Base-by-base conservation (phyloP, 2,329 filamentous ascomycete genomes). In the Trichoderma simmonsii region DNA sequence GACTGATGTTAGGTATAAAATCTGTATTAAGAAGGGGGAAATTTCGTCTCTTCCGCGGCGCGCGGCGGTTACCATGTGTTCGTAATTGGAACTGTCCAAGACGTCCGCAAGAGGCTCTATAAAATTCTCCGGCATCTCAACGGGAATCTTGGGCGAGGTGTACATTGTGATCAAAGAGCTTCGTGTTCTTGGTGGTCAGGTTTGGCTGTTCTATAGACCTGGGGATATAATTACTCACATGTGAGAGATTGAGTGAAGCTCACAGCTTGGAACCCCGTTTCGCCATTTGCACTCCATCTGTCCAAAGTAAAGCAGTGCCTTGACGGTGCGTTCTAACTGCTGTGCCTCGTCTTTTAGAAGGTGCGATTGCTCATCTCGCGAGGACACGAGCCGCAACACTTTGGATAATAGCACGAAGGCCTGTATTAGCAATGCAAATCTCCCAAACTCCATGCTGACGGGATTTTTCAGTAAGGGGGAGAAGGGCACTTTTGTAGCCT, bases 131-230 rank as follows among this genome's bases (percentile, higher is more conserved):
- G 65, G 65, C 34, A 68, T 59, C 12, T 68, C 26, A 43, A 68
- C 8, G 5, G 65, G 65, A 24, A 68, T 43, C 1, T 26, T 24
- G 6, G 65, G 5, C 0, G 51, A 48, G 14, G 34, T 68, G 26
- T 68, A 68, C n/a, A 68, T 30, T 24, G 65, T 39, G 43, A 68
- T 59, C 6, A 68, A 48, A 21, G 65, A 68, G 4, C 65, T 68
- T 68, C n/a, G 18, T 34, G 7, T 30, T 7, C 3, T 11, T 2
- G 14, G 5, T 2, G 18, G 30, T 68, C 24, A 68, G 65, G 0
- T 59, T 28, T 30, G 12, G 14, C 18, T 12, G 1, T 34, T 57
- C 2, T 36, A 1, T 34, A 14, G 3, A 12, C 6, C 11, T 1
- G 4, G 39, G 15, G 60, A 14, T 11, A 1, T 6, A 3, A 6